These are phyloP conservation scores for Annulohypoxylon moriforme DNA, from an alignment of 495 filamentous ascomycete species.

Conservation along the genomic window DNA sequence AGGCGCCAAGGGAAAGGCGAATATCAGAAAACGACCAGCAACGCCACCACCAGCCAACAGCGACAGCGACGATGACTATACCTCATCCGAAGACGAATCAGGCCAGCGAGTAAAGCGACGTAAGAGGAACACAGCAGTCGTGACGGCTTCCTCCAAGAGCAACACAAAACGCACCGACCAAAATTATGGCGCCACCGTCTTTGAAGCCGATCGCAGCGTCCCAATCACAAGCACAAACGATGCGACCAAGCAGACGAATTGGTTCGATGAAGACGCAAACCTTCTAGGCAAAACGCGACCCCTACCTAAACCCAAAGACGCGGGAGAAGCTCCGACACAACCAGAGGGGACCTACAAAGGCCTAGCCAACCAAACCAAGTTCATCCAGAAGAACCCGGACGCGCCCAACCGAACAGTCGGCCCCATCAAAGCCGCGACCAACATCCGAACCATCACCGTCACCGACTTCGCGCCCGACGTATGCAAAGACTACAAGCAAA, in stretches of 20 bases:
- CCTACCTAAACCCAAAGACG: constrained; percentile 38
- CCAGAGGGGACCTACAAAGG: constrained; percentile 81
- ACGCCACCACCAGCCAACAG: constrained; percentile 77
- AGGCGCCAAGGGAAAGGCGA: constrained; percentile 77
- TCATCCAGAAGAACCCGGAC: constrained; percentile 85
- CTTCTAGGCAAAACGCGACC: constrained; percentile 72
- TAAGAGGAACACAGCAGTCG: constrained; percentile 73
- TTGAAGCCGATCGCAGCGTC: constrained; percentile 67
- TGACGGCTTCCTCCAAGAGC: constrained; percentile 65
- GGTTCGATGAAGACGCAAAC: constrained; percentile 80
- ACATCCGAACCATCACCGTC: constrained; percentile 89
- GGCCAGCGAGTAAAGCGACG: constrained; percentile 80
- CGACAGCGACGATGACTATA: constrained; percentile 69
- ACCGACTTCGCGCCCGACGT: constrained; percentile 94
- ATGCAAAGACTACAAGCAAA: constrained; percentile 95
- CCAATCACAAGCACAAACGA: constrained; percentile 77
- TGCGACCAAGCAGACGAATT: constrained; percentile 92
- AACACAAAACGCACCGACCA: constrained; percentile 52
- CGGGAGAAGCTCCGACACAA: constrained; percentile 38
- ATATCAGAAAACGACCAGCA: constrained; percentile 82
- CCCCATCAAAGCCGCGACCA: constrained; percentile 88
- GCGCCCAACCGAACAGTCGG: constrained; percentile 78
- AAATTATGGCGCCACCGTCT: constrained; percentile 65
- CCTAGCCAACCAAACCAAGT: constrained; percentile 74
- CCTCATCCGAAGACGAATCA: constrained; percentile 80